These are phyloP conservation scores for Microcera coccophila DNA, from an alignment of 2,329 filamentous ascomycete genomes.

Conservation along the genomic window DNA sequence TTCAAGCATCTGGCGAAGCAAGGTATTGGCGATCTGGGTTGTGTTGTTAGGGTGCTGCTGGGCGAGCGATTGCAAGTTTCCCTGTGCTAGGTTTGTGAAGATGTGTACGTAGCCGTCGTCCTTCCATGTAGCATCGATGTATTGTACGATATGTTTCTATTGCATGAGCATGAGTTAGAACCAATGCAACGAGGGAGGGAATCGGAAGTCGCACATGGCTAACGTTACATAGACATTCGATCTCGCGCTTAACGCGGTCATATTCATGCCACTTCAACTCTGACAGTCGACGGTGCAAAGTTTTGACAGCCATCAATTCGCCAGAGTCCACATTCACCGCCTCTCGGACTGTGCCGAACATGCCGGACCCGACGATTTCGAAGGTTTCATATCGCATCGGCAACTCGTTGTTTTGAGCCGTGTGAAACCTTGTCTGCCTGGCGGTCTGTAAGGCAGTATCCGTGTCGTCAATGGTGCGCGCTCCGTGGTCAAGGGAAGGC, in stretches of 20 bases:
- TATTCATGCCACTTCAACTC: no score
- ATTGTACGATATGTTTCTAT: neutral
- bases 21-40: neutral
- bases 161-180: neutral
- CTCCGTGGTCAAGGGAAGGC: no score
- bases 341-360: neutral
- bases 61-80: neutral
- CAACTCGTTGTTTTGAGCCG: neutral
- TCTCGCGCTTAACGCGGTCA: neutral
- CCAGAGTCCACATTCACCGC: slow-evolving; percentile 1
- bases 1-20: neutral
- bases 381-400: neutral
- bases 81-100: neutral
- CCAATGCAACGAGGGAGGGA: neutral
- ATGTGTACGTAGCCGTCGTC: neutral
- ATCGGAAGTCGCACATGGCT: neutral
- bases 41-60: neutral
- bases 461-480: no score
- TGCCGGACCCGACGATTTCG: neutral
- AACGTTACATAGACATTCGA: neutral
- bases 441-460: neutral
- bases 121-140: neutral
- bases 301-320: neutral
- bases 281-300: neutral
- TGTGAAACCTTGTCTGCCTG: neutral